A percentile compares a stretch with the other conserved stretches of the same genome.
phyloP scores from a whole-genome alignment of 2,329 filamentous ascomycete genomes.

The Ophiostoma tasmaniense region DNA sequence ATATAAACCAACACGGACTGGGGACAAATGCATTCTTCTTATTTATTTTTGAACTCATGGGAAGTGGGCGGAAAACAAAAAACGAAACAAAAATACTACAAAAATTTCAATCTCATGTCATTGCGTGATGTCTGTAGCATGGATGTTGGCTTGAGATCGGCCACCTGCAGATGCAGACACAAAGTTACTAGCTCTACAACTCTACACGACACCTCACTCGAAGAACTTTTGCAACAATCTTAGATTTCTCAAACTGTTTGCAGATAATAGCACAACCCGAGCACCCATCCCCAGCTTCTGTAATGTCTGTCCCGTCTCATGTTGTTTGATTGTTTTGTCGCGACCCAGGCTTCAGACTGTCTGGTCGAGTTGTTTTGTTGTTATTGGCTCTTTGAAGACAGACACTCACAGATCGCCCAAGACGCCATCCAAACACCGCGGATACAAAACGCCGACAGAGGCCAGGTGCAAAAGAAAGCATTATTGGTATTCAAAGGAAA shows the following conservation, averaged over 20 bases:
- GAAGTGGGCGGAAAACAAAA: slow-evolving; percentile 13
- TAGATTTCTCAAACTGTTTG: neutral
- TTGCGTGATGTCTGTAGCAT: neutral
- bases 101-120: slow-evolving; percentile 12
- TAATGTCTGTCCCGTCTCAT: neutral
- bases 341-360: neutral
- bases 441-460: neutral
- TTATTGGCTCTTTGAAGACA: neutral
- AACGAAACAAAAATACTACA: slow-evolving; percentile 13
- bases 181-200: too few relatives aligned
- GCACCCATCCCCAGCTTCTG: neutral
- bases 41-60: slow-evolving; percentile 10
- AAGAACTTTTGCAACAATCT: neutral
- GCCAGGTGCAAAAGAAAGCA: neutral
- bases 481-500: slow-evolving; percentile 10
- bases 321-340: neutral
- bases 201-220: neutral
- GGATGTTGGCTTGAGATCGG: too few relatives aligned
- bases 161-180: too few relatives aligned
- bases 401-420: neutral
- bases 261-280: neutral
- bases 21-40: slow-evolving; percentile 15
- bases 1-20: slow-evolving; percentile 13
- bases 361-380: neutral
- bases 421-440: neutral